Conservation (phyloP, 257 asterid genomes). For the Plantago major region DNA sequence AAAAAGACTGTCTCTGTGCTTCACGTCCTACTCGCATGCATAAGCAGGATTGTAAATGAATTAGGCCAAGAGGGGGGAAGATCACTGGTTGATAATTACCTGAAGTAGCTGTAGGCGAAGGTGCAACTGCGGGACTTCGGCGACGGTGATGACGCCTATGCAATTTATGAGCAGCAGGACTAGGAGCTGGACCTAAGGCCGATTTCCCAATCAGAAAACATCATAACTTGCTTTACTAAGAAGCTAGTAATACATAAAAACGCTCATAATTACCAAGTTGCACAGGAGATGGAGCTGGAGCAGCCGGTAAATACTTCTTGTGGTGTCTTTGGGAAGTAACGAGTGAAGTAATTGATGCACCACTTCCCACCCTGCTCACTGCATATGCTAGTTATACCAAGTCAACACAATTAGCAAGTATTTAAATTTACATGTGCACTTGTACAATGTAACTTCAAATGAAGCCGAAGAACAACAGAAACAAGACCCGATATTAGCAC, state of each 20-base stretch:
- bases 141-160: constrained; percentile 46
- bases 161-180: constrained; percentile 40
- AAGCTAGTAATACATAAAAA: constrained; percentile 1
- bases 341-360: constrained; percentile 39
- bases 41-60: neutral
- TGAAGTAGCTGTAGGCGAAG: constrained; percentile 61
- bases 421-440: neutral
- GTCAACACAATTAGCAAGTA: constrained; percentile 5
- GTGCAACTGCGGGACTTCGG: constrained; percentile 50
- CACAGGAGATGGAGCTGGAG: constrained; percentile 54
- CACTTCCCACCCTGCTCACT: constrained; percentile 40
- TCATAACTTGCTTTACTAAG: neutral
- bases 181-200: constrained; percentile 41
- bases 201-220: constrained; percentile 30
- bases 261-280: constrained; percentile 46
- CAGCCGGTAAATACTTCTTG: constrained; percentile 38
- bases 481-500: neutral
- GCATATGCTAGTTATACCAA: constrained; percentile 22
- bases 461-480: neutral
- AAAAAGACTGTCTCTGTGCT: neutral
- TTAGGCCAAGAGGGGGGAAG: neutral
- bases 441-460: neutral
- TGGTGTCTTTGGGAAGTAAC: constrained; percentile 31
- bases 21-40: neutral
- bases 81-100: constrained; percentile 40